These are phyloP conservation scores for Teunomyces barrocoloradensis DNA, from an alignment of 805 yeast genomes.

Conservation along the genomic window DNA sequence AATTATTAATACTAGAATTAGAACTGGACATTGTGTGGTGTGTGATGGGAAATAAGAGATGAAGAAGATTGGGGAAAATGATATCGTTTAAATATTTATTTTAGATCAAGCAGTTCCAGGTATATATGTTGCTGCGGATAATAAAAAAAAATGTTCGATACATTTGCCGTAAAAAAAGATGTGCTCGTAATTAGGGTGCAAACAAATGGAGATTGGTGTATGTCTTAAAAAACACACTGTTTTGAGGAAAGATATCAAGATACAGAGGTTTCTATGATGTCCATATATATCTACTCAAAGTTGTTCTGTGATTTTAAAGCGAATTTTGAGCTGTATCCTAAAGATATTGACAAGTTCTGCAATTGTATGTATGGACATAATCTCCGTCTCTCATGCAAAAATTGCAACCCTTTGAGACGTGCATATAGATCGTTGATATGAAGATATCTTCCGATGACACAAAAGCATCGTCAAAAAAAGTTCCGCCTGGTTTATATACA, in stretches of 20 bases:
- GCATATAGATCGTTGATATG: neutral
- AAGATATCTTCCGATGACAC: neutral
- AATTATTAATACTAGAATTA: neutral
- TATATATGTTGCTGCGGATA: neutral
- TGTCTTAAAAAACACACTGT: too few relatives aligned
- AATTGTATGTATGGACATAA: neutral
- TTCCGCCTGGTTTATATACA: neutral
- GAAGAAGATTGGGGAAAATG: neutral
- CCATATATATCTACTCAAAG: too few relatives aligned
- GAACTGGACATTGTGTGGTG: neutral
- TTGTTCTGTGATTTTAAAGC: too few relatives aligned
- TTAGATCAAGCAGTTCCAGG: neutral
- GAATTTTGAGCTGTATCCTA: too few relatives aligned
- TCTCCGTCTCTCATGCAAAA: neutral
- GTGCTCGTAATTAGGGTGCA: too few relatives aligned
- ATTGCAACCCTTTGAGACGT: neutral
- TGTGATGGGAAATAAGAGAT: neutral
- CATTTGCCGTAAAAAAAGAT: too few relatives aligned
- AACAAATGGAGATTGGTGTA: too few relatives aligned
- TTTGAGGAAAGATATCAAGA: too few relatives aligned
- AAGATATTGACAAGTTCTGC: too few relatives aligned
- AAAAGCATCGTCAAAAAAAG: neutral
- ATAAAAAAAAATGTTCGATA: neutral
- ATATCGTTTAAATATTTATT: neutral
- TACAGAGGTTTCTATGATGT: too few relatives aligned